These are phyloP conservation scores for Pseudogymnoascus sp. DNA, from an alignment of 2,329 filamentous ascomycete species.

Conservation along the genomic window DNA sequence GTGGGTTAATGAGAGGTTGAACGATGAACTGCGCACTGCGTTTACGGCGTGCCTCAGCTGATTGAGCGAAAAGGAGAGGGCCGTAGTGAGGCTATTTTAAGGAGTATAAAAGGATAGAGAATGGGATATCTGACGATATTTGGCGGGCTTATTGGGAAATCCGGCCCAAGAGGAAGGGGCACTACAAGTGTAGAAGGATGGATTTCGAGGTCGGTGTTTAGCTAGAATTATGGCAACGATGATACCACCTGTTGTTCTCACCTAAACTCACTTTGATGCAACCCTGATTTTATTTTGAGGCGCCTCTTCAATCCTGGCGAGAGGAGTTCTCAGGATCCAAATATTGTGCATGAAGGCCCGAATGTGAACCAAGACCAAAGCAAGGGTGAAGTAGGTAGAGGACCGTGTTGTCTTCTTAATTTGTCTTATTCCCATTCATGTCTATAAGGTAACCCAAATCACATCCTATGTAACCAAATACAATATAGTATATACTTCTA, in stretches of 20 bases:
- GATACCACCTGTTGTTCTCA: background rate
- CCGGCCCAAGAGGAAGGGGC: background rate
- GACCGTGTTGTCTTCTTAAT: background rate
- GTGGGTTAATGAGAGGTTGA: constrained; percentile 3
- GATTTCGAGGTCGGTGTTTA: background rate
- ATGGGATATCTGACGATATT: background rate
- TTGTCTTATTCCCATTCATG: background rate
- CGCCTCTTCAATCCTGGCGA: background rate
- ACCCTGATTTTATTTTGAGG: background rate
- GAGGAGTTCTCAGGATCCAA: background rate
- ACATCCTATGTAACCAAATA: background rate
- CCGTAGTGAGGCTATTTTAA: background rate
- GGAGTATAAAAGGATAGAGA: background rate
- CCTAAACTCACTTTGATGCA: background rate
- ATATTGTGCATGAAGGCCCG: background rate
- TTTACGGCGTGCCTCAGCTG: background rate
- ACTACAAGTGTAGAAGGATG: constrained; percentile 1
- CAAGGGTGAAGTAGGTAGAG: background rate
- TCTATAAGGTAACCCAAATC: background rate
- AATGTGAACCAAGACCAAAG: background rate
- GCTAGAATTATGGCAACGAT: constrained; percentile 1
- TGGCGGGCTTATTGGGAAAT: constrained; percentile 1
- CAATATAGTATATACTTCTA: background rate
- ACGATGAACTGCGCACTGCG: background rate
- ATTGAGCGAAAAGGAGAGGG: background rate